Conservation (phyloP, 1,284 basidiomycete genomes). For the Ustilago crameri region DNA sequence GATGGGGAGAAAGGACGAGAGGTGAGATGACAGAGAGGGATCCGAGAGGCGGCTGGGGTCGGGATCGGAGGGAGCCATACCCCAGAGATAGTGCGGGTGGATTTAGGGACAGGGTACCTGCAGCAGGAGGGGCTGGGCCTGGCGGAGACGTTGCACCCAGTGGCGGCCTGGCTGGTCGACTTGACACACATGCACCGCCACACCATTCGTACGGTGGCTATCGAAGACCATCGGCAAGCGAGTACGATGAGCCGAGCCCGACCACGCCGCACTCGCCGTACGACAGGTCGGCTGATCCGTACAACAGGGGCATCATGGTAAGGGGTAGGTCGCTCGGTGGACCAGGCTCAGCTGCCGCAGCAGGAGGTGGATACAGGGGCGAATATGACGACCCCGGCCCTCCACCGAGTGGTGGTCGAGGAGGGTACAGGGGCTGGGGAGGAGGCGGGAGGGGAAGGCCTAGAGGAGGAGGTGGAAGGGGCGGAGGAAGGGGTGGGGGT, state of each 20-base stretch:
- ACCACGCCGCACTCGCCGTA: constrained; percentile 12
- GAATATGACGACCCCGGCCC: constrained; percentile 15
- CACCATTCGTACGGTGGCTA: constrained; percentile 14
- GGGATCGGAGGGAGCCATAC: constrained; percentile 1
- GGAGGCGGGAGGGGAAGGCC: constrained; percentile 4
- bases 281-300: constrained; percentile 26
- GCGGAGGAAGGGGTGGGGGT: constrained; percentile 15
- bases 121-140: neutral
- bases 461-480: constrained; percentile 21
- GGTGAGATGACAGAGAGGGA: constrained; percentile 1
- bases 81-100: neutral
- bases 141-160: constrained; percentile 1
- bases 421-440: constrained; percentile 24
- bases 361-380: constrained; percentile 12
- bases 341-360: constrained; percentile 10
- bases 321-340: constrained; percentile 11
- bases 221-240: constrained; percentile 30
- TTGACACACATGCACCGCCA: constrained; percentile 13
- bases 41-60: constrained; percentile 21
- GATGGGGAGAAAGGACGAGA: constrained; percentile 29
- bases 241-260: constrained; percentile 15
- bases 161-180: constrained; percentile 10
- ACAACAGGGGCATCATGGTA: constrained; percentile 29
- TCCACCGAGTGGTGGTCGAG: neutral
- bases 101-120: neutral